Evolutionary conservation across 2,329 filamentous ascomycete genomes (phyloP).

Genomic region (Sordariomycetes sp.): DNA sequence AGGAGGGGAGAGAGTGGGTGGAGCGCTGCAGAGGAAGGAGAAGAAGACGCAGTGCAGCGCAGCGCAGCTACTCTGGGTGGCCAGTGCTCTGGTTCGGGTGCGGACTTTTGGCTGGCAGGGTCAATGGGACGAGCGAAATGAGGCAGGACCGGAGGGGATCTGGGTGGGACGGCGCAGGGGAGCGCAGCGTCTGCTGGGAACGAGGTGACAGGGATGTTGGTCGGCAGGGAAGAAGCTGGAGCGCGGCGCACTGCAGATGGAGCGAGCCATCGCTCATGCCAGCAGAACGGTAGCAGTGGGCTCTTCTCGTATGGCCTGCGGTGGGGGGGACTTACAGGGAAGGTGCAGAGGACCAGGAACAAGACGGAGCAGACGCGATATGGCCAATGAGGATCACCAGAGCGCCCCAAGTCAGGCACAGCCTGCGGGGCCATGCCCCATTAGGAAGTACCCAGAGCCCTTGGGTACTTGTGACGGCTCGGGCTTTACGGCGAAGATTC

Average conservation of each 20-base stretch:
- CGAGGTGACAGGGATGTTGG: neutral
- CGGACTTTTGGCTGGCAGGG: neutral
- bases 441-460: too few species aligned
- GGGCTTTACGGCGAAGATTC: neutral
- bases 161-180: neutral
- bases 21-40: neutral
- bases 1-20: neutral
- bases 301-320: neutral
- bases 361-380: neutral
- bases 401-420: neutral
- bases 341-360: neutral
- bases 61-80: neutral
- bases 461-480: too few species aligned
- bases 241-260: neutral
- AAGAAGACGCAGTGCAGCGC: neutral
- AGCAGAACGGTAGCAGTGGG: neutral
- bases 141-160: neutral
- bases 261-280: neutral
- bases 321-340: neutral
- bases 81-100: neutral
- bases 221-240: neutral
- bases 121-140: neutral
- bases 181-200: neutral
- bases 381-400: neutral
- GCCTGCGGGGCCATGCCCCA: neutral